A percentile compares a stretch with the other conserved stretches of the same genome.
phyloP scores from a whole-genome alignment of 768 basidiomycete genomes.

The Leccinum broughii region DNA sequence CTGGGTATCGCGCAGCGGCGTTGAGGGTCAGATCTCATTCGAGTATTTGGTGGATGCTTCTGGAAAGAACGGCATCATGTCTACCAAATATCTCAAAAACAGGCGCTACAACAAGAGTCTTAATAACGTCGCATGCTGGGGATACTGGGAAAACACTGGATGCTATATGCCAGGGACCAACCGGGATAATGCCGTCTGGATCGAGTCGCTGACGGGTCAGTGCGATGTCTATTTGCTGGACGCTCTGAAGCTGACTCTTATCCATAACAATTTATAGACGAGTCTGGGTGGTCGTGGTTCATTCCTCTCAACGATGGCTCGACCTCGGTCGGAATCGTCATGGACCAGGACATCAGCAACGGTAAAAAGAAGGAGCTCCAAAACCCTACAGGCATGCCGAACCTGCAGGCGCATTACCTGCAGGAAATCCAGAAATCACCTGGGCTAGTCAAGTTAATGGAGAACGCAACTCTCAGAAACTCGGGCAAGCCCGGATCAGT shows the following conservation, averaged over 20 bases:
- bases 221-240: background rate
- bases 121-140: conserved; percentile 38
- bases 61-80: conserved; percentile 12
- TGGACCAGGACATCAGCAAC: conserved; percentile 38
- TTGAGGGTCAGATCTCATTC: conserved; percentile 7
- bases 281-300: conserved; percentile 58
- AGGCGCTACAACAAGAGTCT: conserved; percentile 35
- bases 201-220: conserved; percentile 32
- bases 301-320: conserved; percentile 51
- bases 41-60: conserved; percentile 13
- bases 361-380: conserved; percentile 20
- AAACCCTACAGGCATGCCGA: background rate
- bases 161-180: conserved; percentile 32
- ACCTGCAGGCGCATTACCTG: background rate
- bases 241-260: background rate
- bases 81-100: conserved; percentile 35
- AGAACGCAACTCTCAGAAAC: conserved; percentile 9
- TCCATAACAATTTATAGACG: conserved; percentile 36
- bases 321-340: conserved; percentile 56
- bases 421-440: conserved; percentile 1
- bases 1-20: conserved; percentile 4
- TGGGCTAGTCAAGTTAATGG: background rate
- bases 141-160: conserved; percentile 35
- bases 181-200: conserved; percentile 37
- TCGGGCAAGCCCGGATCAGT: conserved; percentile 10